These are phyloP conservation scores for Actinomortierella ambigua DNA, from an alignment of 371 early-diverging fungal genomes.

Conservation along the genomic window DNA sequence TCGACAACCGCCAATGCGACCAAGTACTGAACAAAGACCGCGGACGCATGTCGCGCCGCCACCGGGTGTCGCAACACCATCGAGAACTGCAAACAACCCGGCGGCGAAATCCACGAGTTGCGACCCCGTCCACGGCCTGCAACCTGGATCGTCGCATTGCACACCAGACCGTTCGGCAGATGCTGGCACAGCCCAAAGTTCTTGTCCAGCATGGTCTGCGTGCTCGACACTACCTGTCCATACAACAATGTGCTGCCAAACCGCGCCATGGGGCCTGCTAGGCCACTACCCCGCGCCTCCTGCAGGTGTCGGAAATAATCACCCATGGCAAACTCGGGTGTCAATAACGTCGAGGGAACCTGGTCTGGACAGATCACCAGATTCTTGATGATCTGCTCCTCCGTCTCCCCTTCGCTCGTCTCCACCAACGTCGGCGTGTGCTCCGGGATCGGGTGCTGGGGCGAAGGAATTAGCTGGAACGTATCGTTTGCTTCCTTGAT, in stretches of 20 bases:
- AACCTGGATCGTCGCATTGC: slow-evolving; percentile 79
- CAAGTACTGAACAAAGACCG: slow-evolving; percentile 90
- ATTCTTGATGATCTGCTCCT: slow-evolving; percentile 33
- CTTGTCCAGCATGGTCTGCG: slow-evolving; percentile 91
- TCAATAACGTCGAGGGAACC: slow-evolving; percentile 35
- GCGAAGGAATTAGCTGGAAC: slow-evolving; percentile 44
- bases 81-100: slow-evolving; percentile 90
- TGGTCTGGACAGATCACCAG: slow-evolving; percentile 28
- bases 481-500: slow-evolving; percentile 49
- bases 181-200: slow-evolving; percentile 68
- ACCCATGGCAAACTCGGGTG: slow-evolving; percentile 53
- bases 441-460: slow-evolving; percentile 14
- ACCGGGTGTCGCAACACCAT: slow-evolving; percentile 73
- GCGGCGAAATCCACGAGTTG: slow-evolving; percentile 93
- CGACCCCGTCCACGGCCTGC: slow-evolving; percentile 85
- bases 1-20: slow-evolving; percentile 84
- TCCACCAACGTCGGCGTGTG: slow-evolving; percentile 16
- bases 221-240: slow-evolving; percentile 79
- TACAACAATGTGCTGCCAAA: slow-evolving; percentile 82
- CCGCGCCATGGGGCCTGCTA: slow-evolving; percentile 38
- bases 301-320: slow-evolving; percentile 37
- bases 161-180: slow-evolving; percentile 79
- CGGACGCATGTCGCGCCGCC: slow-evolving; percentile 58
- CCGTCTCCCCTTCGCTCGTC: slow-evolving; percentile 17
- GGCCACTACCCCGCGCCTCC: slow-evolving; percentile 22